phyloP scores from a whole-genome alignment of 805 yeast species.

The Metschnikowia vanudenii region DNA sequence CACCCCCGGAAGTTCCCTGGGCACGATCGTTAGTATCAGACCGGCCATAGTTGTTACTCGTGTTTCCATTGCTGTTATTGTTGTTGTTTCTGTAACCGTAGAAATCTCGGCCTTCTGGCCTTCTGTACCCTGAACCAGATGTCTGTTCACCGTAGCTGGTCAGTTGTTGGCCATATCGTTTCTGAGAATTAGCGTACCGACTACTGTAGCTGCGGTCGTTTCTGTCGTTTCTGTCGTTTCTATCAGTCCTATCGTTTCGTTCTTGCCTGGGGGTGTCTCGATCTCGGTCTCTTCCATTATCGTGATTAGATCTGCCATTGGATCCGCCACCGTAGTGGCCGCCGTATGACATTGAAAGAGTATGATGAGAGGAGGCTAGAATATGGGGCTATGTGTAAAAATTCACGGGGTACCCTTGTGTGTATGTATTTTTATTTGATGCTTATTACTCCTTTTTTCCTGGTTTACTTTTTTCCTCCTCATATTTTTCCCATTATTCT shows the following conservation, averaged over 20 bases:
- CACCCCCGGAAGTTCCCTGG: background rate
- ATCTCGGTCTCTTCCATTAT: conserved; percentile 11
- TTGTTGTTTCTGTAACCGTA: conserved; percentile 14
- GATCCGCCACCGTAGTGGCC: conserved; percentile 11
- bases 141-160: conserved; percentile 1
- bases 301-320: conserved; percentile 8
- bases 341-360: conserved; percentile 14
- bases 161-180: conserved; percentile 7
- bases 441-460: background rate
- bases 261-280: conserved; percentile 8
- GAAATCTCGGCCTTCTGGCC: conserved; percentile 14
- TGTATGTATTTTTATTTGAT: background rate
- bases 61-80: background rate
- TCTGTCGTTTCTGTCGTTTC: conserved; percentile 1
- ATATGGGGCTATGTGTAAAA: too few species aligned
- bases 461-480: background rate
- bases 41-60: conserved; percentile 7
- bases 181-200: conserved; percentile 6
- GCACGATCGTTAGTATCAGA: conserved; percentile 1
- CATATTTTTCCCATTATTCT: background rate
- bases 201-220: conserved; percentile 5
- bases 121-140: conserved; percentile 6
- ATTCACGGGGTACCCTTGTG: background rate
- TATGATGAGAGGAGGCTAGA: background rate
- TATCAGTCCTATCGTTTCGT: background rate